Evolutionary conservation across 352 stramenopile genomes (phyloP).

Genomic region (Globisporangium solare): DNA sequence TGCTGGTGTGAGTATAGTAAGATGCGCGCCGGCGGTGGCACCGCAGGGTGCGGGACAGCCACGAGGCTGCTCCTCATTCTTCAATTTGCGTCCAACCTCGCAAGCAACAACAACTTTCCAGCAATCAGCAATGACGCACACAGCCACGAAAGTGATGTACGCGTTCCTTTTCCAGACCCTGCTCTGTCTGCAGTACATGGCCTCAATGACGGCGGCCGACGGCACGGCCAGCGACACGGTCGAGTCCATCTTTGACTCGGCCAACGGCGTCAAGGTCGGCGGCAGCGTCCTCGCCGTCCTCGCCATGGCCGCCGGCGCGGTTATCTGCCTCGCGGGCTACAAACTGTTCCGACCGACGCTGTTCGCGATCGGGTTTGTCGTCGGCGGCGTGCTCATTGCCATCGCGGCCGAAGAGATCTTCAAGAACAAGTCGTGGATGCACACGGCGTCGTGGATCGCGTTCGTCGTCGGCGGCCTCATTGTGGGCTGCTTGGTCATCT

Average conservation of each 20-base stretch:
- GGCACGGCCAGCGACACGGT: constrained; percentile 23
- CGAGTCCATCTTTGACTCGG: constrained; percentile 36
- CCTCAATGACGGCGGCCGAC: background rate
- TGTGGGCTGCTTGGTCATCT: constrained; percentile 39
- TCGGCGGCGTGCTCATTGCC: constrained; percentile 37
- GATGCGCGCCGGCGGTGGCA: no score
- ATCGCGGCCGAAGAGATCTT: constrained; percentile 40
- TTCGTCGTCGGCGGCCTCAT: constrained; percentile 53
- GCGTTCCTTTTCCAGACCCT: constrained; percentile 5
- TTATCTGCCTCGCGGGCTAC: constrained; percentile 56
- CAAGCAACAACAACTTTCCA: constrained; percentile 3
- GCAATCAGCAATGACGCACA: background rate
- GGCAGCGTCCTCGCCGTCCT: constrained; percentile 31
- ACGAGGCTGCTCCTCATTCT: constrained; percentile 14
- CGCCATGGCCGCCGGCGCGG: constrained; percentile 33
- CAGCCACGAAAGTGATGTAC: background rate
- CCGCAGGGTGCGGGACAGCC: no score
- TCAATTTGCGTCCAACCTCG: constrained; percentile 17
- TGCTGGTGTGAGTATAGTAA: no score
- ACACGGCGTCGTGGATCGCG: constrained; percentile 53
- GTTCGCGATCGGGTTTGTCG: constrained; percentile 50
- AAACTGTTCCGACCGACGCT: constrained; percentile 52
- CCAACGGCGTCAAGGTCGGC: constrained; percentile 31
- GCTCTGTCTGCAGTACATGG: background rate
- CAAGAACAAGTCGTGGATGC: constrained; percentile 39